phyloP scores from a whole-genome alignment of 108 stramenopile genomes.

The Mediolabrus comicus region DNA sequence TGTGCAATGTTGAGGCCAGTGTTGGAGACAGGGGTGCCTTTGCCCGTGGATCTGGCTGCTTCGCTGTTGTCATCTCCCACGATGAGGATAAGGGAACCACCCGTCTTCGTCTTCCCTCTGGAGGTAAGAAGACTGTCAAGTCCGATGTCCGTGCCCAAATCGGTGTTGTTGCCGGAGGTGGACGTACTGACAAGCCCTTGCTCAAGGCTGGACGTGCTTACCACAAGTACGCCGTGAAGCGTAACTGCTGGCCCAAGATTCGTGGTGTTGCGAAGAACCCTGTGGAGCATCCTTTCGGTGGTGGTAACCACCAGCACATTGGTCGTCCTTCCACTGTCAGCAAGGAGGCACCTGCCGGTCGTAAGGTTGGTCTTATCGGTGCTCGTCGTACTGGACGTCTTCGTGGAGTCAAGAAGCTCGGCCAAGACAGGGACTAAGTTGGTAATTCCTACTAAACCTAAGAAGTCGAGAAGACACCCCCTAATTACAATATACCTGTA shows the following conservation, averaged over 20 bases:
- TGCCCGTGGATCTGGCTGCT: constrained; percentile 96
- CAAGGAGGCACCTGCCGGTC: constrained; percentile 91
- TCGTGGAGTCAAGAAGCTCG: constrained; percentile 96
- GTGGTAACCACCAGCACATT: constrained; percentile 99
- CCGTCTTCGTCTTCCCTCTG: constrained; percentile 96
- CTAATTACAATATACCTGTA: background rate
- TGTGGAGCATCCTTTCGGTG: constrained; percentile 99
- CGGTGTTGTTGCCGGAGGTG: constrained; percentile 99
- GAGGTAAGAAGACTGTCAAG: constrained; percentile 97
- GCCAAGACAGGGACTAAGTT: constrained; percentile 89
- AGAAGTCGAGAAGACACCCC: constrained; percentile 1
- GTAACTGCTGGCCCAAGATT: constrained; percentile 99
- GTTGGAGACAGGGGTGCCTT: constrained; percentile 97
- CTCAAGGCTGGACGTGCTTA: constrained; percentile 99
- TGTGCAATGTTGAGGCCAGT: constrained; percentile 96
- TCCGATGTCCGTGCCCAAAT: constrained; percentile 95
- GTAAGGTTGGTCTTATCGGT: constrained; percentile 98
- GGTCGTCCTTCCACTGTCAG: constrained; percentile 95
- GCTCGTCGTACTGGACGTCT: constrained; percentile 99
- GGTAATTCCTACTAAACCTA: constrained; percentile 1
- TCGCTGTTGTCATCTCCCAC: constrained; percentile 97
- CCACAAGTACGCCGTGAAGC: constrained; percentile 99
- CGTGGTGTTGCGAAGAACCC: constrained; percentile 99
- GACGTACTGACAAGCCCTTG: constrained; percentile 99
- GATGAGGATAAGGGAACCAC: constrained; percentile 99